A percentile compares a stretch with the other conserved stretches of the same genome.
These are phyloP conservation scores for Herpetomonas samuelpessoai DNA, from an alignment of 208 protist genomes.

Conservation along the genomic window DNA sequence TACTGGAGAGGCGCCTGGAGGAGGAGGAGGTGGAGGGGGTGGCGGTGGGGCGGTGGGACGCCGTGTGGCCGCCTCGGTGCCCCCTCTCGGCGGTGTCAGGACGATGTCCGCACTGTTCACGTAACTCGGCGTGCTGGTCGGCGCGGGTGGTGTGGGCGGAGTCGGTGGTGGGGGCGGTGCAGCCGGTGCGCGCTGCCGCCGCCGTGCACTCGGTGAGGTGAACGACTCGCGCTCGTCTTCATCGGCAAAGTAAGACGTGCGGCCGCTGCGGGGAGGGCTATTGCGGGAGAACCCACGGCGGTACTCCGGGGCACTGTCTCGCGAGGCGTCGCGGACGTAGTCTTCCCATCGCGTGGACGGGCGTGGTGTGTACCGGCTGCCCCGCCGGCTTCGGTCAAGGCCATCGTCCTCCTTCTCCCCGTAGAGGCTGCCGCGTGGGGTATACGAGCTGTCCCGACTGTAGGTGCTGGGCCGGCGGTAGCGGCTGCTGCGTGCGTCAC, in stretches of 20 bases:
- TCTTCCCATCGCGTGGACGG: constrained; percentile 39
- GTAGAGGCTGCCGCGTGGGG: not conserved
- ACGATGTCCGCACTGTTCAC: too few species aligned
- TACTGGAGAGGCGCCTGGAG: not conserved
- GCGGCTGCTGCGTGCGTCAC: not conserved
- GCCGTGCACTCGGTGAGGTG: too few species aligned
- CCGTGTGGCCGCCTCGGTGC: too few species aligned
- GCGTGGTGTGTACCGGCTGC: constrained; percentile 3
- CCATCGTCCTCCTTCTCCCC: not conserved
- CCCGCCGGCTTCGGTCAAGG: not conserved
- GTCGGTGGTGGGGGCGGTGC: not conserved
- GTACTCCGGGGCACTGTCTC: too few species aligned
- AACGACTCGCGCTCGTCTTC: too few species aligned
- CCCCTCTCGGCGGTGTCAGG: too few species aligned
- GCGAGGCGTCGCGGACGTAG: constrained; percentile 30
- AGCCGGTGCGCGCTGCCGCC: not conserved
- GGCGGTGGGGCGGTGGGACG: too few species aligned
- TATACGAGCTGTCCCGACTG: not conserved
- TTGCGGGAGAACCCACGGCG: too few species aligned
- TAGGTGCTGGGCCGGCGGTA: not conserved
- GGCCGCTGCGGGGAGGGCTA: too few species aligned
- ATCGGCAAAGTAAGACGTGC: too few species aligned
- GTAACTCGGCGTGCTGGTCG: too few species aligned
- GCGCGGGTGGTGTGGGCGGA: too few species aligned
- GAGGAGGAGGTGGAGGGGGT: not conserved